phyloP scores from a whole-genome alignment of 371 early-diverging fungal genomes.

The Chytridium lagenaria region DNA sequence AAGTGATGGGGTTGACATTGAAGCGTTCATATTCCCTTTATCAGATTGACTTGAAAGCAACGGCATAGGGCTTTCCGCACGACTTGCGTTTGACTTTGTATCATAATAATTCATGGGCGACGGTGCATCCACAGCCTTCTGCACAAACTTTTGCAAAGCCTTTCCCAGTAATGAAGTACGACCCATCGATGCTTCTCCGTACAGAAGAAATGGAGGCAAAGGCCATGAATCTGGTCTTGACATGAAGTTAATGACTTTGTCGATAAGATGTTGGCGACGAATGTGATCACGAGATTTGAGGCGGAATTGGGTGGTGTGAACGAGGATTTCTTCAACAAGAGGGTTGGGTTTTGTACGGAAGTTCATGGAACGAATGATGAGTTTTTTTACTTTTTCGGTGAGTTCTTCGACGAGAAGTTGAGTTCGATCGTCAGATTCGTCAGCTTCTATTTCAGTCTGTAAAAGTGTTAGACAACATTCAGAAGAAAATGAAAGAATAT shows the following conservation, averaged over 20 bases:
- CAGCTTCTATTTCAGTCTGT: not conserved
- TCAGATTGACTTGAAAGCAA: slow-evolving; percentile 11
- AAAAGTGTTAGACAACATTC: too few species aligned
- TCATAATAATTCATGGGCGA: not conserved
- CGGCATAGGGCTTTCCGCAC: slow-evolving; percentile 19
- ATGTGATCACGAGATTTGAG: slow-evolving; percentile 25
- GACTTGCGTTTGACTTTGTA: not conserved
- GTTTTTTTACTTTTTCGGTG: not conserved
- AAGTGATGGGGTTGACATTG: not conserved
- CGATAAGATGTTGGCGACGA: slow-evolving; percentile 27
- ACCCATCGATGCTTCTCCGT: slow-evolving; percentile 25
- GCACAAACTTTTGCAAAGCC: slow-evolving; percentile 15
- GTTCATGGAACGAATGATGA: not conserved
- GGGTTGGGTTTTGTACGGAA: not conserved
- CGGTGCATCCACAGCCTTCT: not conserved
- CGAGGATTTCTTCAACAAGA: slow-evolving; percentile 22
- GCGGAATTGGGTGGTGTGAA: slow-evolving; percentile 15
- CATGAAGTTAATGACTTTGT: slow-evolving; percentile 27
- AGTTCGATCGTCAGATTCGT: not conserved
- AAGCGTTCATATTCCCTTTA: not conserved
- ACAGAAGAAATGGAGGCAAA: slow-evolving; percentile 26
- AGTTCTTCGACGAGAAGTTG: slow-evolving; percentile 1
- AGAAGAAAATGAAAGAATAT: not conserved
- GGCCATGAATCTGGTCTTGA: slow-evolving; percentile 13
- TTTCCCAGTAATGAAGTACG: slow-evolving; percentile 27